phyloP scores from a whole-genome alignment of 2,329 filamentous ascomycete species.

The Alternaria alternata region DNA sequence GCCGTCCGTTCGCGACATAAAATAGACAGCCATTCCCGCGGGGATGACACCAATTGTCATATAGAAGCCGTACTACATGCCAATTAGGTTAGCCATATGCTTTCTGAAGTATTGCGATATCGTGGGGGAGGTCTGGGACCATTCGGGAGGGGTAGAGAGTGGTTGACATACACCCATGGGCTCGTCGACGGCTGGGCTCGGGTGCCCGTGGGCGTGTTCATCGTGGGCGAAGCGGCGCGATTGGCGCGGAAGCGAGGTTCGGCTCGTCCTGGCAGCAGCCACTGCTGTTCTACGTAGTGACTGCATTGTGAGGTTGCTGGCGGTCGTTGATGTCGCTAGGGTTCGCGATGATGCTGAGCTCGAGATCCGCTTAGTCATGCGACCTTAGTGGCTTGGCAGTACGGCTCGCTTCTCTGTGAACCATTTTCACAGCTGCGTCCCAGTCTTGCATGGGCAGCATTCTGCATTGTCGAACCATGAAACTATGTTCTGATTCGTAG shows the following conservation, averaged over 20 bases:
- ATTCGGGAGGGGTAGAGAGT: slow-evolving; percentile 20
- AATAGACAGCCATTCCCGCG: slow-evolving; percentile 55
- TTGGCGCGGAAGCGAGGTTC: slow-evolving; percentile 47
- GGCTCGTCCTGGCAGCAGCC: slow-evolving; percentile 52
- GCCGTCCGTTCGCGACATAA: slow-evolving; percentile 51
- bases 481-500: background rate
- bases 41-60: slow-evolving; percentile 57
- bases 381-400: slow-evolving; percentile 25
- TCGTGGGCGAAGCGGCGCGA: slow-evolving; percentile 53
- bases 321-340: slow-evolving; percentile 27
- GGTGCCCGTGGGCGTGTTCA: slow-evolving; percentile 46
- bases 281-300: slow-evolving; percentile 55
- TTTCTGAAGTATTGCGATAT: background rate
- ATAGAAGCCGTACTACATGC: slow-evolving; percentile 56
- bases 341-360: slow-evolving; percentile 41
- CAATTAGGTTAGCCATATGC: slow-evolving; percentile 33
- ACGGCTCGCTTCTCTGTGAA: background rate
- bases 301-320: slow-evolving; percentile 52
- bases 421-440: background rate
- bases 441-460: background rate
- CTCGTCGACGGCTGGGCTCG: slow-evolving; percentile 54
- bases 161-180: slow-evolving; percentile 59
- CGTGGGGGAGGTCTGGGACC: background rate
- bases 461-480: background rate
- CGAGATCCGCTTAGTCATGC: slow-evolving; percentile 23